Evolutionary conservation across 1,284 basidiomycete genomes (phyloP).

Genomic region (Thelephora terrestris): DNA sequence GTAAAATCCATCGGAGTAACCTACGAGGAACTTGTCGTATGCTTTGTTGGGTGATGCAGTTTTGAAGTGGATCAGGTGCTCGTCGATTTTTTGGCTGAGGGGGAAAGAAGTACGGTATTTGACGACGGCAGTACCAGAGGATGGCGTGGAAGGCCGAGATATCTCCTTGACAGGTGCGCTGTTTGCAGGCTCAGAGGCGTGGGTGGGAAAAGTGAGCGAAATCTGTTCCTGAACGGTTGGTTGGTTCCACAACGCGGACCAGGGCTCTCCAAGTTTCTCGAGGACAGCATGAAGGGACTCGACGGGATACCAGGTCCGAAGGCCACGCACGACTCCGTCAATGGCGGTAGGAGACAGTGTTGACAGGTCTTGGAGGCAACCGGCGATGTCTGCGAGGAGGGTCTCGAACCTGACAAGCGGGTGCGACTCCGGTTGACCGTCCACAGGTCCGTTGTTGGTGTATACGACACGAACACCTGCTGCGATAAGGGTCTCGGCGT

Average conservation of each 20-base stretch:
- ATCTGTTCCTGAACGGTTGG: not conserved
- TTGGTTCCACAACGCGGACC: not conserved
- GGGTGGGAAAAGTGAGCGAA: no score
- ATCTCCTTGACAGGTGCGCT: no score
- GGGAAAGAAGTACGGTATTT: constrained; percentile 12
- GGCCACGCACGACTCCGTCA: not conserved
- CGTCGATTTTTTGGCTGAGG: constrained; percentile 32
- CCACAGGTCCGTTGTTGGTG: not conserved
- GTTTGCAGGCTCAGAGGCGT: no score
- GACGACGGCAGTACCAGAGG: constrained; percentile 1
- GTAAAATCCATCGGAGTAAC: constrained; percentile 28
- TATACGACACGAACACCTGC: not conserved
- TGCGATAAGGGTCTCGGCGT: not conserved
- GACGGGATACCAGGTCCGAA: not conserved
- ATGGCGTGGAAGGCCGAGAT: not conserved
- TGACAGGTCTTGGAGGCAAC: not conserved
- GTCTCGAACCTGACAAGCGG: not conserved
- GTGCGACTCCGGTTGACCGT: not conserved
- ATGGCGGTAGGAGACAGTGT: not conserved
- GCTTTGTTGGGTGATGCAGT: constrained; percentile 21
- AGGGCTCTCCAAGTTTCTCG: not conserved
- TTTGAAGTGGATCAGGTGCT: constrained; percentile 25
- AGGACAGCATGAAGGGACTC: not conserved
- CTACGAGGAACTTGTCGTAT: constrained; percentile 30
- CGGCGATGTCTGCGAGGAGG: not conserved